Evolutionary conservation across 768 basidiomycete genomes (phyloP).

Genomic region (Mycena polygramma): DNA sequence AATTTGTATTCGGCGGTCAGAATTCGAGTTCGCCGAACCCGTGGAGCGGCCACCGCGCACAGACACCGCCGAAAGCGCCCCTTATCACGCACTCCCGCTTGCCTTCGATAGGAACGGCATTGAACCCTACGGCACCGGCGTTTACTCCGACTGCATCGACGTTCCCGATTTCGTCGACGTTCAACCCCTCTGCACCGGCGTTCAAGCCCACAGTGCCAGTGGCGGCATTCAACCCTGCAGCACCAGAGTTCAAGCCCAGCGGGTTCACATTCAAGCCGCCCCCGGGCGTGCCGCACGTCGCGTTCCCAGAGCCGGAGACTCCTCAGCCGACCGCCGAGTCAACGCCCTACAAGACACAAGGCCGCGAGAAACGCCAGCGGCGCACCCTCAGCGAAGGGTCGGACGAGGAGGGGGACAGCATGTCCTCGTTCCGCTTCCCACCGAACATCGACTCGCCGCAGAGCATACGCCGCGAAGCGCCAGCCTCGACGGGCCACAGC

Average conservation of each 20-base stretch:
- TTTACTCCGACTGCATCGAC: slow-evolving; percentile 69
- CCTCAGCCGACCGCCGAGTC: slow-evolving; percentile 49
- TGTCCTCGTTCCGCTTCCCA: slow-evolving; percentile 86
- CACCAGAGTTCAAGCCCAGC: slow-evolving; percentile 84
- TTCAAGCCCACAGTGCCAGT: slow-evolving; percentile 69
- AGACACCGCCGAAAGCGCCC: slow-evolving; percentile 53
- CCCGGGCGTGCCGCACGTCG: slow-evolving; percentile 72
- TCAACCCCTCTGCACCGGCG: slow-evolving; percentile 86
- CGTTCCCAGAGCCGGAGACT: slow-evolving; percentile 48
- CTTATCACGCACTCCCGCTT: slow-evolving; percentile 56
- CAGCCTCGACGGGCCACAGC: slow-evolving; percentile 49
- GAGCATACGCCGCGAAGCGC: slow-evolving; percentile 61
- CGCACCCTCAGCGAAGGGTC: slow-evolving; percentile 59
- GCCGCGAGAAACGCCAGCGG: slow-evolving; percentile 85
- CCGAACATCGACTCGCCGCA: slow-evolving; percentile 62
- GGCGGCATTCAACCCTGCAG: slow-evolving; percentile 58
- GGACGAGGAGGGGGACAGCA: slow-evolving; percentile 70
- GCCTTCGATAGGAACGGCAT: slow-evolving; percentile 71
- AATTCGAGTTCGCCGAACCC: slow-evolving; percentile 51
- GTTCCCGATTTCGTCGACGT: slow-evolving; percentile 29
- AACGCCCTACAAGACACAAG: slow-evolving; percentile 68
- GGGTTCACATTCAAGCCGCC: slow-evolving; percentile 86
- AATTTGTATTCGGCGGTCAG: slow-evolving; percentile 44
- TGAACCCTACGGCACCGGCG: slow-evolving; percentile 86
- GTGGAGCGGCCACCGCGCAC: slow-evolving; percentile 35